Evolutionary conservation across 345 rosid genomes (phyloP), one percentile per base, ranked within the genome.

Genomic region (Hibiscus mutabilis): DNA sequence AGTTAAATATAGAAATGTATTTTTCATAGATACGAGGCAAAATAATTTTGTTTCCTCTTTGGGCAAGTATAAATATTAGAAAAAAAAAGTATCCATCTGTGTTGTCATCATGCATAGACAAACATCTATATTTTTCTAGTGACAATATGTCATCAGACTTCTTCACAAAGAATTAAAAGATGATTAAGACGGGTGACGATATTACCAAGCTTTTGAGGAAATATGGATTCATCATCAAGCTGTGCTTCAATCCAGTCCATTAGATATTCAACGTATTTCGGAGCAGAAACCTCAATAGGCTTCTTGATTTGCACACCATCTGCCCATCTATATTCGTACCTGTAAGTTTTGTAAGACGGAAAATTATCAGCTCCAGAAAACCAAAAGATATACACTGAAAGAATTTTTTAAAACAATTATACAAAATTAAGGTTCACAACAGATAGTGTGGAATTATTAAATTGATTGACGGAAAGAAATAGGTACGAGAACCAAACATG

Each of bases 241-340:
- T 95, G 99, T 16, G 83, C 61, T 82, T 95, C 99, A 46, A 95
- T 92, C 99, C 99, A 94, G 77, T 95, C 99, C 99, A 95, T 95
- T 31, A 95, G 83, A 84, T 90, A 95, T 72, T 95, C 99, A 15
- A 95, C 99, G 81, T 95, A 95, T 79, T 92, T 95, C 69, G 98
- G 99, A 77, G 99, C 98, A 66, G 99, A 95, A 60, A 95, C 99
- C 77, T 95, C 99, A 10, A 95, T 95, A 3, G 99, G 99, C 78
- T 90, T 95, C 87, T 95, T 95, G 79, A 95, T 92, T 81, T 89
- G 96, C 22, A 95, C 97, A 55, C 98, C 99, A 86, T 95, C 99
- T 27, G 99, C 99, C 99, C 99, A 95, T 84, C 99, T 84, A 76
- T 95, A 95, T 61, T 95, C 99, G 9, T 95, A 95, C 84, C 98